Evolutionary conservation across 129 eudicot genomes (phyloP), one percentile per base, ranked within the genome.

Genomic region (Arctium minus): DNA sequence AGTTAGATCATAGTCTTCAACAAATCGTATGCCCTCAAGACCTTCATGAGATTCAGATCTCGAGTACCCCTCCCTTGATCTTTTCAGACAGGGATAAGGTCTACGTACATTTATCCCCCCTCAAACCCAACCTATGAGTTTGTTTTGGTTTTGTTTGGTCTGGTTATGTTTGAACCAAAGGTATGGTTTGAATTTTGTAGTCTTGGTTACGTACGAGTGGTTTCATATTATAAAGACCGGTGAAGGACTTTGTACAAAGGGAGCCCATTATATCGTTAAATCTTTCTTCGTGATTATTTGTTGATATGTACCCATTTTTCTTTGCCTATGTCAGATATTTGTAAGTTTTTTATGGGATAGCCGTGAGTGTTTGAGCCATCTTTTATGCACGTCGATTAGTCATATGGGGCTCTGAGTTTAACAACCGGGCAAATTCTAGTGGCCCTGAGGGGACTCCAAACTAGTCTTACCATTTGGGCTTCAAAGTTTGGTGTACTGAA

Each of bases 1-100:
- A 89, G 89, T 96, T 32, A 87, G 98, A 82, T 89, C 99, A 27
- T 93, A 87, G 85, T 76, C 35, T 56, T 8, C 10, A 9, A 70
- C 3, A 35, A 73, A 72, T 81, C 68, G 6, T 32, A 39, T 13
- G 32, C 13, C 40, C 31, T 74, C 8, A 3, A 38, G 33, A 42
- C 38, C 75, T 65, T 13, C 40, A 11, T 18, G 44, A 68, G 7
- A 18, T 40, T 15, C 17, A 67, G 72, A 39, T 15, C 4, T 9
- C 13, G 64, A 22, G 40, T 38, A 46, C 73, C 12, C 32, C 53
- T 65, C 65, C 36, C 6, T 22, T 68, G 9, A 22, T 18, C 32
- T 18, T 42, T 37, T 46, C 31, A 77, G 17, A 60, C 5, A 60
- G 29, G 29, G 67, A 7, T 60, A 60, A 60, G 67, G 67, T n/a